Percentiles rank a stretch among this genome's conserved stretches.
Conservation (phyloP, 345 rosid genomes). For the Eucalyptus tenuipes region DNA sequence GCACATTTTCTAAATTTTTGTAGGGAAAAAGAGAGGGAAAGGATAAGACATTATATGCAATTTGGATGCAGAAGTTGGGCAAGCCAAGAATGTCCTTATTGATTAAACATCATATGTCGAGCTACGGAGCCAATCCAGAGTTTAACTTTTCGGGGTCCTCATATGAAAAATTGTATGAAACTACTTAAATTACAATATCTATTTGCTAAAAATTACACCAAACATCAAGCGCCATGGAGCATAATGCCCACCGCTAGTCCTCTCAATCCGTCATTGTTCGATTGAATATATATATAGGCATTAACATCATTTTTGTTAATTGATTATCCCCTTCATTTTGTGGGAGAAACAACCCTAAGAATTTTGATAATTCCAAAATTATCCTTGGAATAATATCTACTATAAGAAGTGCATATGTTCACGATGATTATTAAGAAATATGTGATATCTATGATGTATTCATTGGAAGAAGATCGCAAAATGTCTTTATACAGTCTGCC, state of each 20-base stretch:
- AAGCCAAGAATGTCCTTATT: neutral
- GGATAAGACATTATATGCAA: no score
- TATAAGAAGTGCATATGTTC: no score
- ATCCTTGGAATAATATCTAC: no score
- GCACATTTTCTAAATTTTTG: no score
- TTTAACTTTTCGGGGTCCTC: neutral
- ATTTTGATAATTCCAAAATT: neutral
- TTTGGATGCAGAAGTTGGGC: no score
- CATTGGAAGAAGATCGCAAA: neutral
- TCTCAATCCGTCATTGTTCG: neutral
- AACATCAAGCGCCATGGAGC: neutral
- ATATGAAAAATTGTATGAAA: neutral
- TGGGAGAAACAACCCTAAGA: neutral
- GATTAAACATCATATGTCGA: neutral
- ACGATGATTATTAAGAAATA: no score
- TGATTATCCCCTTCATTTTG: neutral
- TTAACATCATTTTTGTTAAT: neutral
- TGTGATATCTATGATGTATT: no score
- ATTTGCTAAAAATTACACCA: neutral
- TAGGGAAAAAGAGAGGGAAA: no score
- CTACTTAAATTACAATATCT: neutral
- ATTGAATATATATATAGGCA: neutral
- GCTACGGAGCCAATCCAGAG: neutral
- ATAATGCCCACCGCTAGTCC: neutral
- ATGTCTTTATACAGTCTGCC: neutral